Evolutionary conservation across 495 filamentous ascomycete genomes (phyloP).

Genomic region (Hypoxylon lienhwacheense): DNA sequence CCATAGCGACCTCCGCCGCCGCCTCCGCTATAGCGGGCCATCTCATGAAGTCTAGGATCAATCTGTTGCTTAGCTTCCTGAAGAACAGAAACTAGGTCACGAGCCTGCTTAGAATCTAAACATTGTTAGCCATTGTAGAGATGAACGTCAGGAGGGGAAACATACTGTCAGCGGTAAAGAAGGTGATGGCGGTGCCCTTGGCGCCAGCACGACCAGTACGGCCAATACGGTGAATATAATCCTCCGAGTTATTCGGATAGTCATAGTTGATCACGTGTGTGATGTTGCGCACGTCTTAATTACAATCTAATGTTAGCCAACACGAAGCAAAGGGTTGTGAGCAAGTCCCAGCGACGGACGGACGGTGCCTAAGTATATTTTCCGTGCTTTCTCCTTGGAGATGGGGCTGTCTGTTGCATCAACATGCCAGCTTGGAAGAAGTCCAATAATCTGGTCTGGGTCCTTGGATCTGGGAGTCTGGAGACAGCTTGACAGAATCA

Average conservation of each 20-base stretch:
- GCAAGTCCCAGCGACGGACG: constrained; percentile 60
- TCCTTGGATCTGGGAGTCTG: constrained; percentile 63
- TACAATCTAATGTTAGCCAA: constrained; percentile 74
- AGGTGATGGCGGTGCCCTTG: constrained; percentile 89
- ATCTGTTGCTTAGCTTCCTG: constrained; percentile 98
- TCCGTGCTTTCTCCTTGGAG: constrained; percentile 65
- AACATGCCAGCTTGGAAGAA: constrained; percentile 55
- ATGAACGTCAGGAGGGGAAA: constrained; percentile 26
- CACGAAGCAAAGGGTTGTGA: constrained; percentile 48
- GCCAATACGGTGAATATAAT: constrained; percentile 98
- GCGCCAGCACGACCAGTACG: constrained; percentile 94
- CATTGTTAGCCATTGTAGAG: constrained; percentile 36
- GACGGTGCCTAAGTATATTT: constrained; percentile 62
- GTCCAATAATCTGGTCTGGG: constrained; percentile 71
- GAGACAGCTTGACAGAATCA: constrained; percentile 64
- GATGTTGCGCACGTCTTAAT: constrained; percentile 99
- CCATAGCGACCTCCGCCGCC: constrained; percentile 73
- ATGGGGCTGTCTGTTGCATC: constrained; percentile 57
- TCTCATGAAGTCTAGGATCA: constrained; percentile 92
- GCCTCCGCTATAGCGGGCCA: constrained; percentile 89
- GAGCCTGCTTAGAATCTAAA: constrained; percentile 91
- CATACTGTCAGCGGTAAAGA: constrained; percentile 99
- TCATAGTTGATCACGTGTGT: constrained; percentile 99
- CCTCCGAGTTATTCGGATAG: constrained; percentile 99
- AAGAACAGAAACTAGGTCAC: constrained; percentile 90